Conservation (phyloP, 75 land plant genomes). For the Ceratopteris richardii region DNA sequence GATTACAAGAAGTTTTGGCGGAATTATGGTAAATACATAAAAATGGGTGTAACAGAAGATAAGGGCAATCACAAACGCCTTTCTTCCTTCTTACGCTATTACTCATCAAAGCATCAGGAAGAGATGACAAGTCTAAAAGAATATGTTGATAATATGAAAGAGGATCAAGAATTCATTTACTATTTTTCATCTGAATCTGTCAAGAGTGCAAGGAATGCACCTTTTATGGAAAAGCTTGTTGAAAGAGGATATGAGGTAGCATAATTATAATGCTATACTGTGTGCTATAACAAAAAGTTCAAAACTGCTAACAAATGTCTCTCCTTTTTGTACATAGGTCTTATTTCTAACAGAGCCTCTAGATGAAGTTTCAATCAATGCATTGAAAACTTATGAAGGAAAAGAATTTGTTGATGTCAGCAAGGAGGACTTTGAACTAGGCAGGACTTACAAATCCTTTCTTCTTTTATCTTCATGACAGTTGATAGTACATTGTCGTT, state of each 20-base stretch:
- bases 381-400: constrained; percentile 76
- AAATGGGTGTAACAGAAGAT: constrained; percentile 30
- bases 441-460: constrained; percentile 24
- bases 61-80: constrained; percentile 26
- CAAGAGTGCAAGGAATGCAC: constrained; percentile 34
- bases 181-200: constrained; percentile 30
- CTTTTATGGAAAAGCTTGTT: constrained; percentile 28
- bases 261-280: not conserved
- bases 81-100: constrained; percentile 26
- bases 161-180: constrained; percentile 31
- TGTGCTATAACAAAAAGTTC: too few relatives aligned
- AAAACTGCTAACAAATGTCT: too few relatives aligned
- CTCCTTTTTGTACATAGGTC: too few relatives aligned
- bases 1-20: constrained; percentile 36
- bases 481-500: too few relatives aligned
- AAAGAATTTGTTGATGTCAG: constrained; percentile 92
- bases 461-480: too few relatives aligned
- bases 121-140: constrained; percentile 22
- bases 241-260: constrained; percentile 25
- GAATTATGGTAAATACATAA: constrained; percentile 28
- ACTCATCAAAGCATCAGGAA: constrained; percentile 31
- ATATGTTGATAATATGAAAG: constrained; percentile 28
- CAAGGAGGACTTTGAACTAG: constrained; percentile 93
- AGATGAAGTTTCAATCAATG: constrained; percentile 81
- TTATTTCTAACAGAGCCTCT: constrained; percentile 85